phyloP scores from a whole-genome alignment of 2,329 filamentous ascomycete species.

The Pseudofabraea citricarpa region DNA sequence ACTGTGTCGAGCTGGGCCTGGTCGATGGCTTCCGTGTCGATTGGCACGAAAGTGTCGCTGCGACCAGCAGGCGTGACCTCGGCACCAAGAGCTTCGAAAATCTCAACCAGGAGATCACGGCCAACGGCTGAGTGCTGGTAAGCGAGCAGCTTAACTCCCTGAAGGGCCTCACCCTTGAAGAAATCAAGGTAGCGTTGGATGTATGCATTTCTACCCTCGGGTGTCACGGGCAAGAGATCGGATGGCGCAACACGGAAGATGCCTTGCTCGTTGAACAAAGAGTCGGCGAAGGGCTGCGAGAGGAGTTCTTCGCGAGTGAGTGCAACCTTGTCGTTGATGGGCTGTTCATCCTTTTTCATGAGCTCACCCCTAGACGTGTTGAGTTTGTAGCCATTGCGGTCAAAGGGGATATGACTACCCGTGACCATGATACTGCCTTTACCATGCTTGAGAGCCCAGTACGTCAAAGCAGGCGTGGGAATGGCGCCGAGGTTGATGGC shows the following conservation, averaged over 20 bases:
- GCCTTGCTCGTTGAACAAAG: conserved; percentile 25
- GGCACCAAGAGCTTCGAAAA: conserved; percentile 26
- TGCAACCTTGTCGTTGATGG: conserved; percentile 26
- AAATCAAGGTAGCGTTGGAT: conserved; percentile 28
- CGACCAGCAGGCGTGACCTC: conserved; percentile 26
- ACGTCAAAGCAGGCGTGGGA: conserved; percentile 28
- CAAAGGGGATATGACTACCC: conserved; percentile 30
- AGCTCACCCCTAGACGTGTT: conserved; percentile 29
- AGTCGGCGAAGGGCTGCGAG: conserved; percentile 21
- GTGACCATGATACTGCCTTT: conserved; percentile 32
- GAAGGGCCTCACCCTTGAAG: conserved; percentile 24
- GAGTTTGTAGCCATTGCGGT: conserved; percentile 30
- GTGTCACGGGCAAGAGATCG: conserved; percentile 10
- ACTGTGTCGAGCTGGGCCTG: conserved; percentile 26
- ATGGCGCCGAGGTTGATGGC: conserved; percentile 28
- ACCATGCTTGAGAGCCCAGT: conserved; percentile 22
- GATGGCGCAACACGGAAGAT: conserved; percentile 19
- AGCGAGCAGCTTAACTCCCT: conserved; percentile 24
- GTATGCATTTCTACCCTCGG: conserved; percentile 21
- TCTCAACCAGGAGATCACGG: conserved; percentile 27
- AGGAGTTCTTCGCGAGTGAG: conserved; percentile 21
- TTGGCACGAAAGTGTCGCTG: conserved; percentile 29
- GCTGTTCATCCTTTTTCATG: conserved; percentile 28
- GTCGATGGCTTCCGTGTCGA: conserved; percentile 30
- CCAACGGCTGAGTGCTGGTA: conserved; percentile 31